Evolutionary conservation across 495 filamentous ascomycete genomes (phyloP).

Genomic region (Podospora comata): DNA sequence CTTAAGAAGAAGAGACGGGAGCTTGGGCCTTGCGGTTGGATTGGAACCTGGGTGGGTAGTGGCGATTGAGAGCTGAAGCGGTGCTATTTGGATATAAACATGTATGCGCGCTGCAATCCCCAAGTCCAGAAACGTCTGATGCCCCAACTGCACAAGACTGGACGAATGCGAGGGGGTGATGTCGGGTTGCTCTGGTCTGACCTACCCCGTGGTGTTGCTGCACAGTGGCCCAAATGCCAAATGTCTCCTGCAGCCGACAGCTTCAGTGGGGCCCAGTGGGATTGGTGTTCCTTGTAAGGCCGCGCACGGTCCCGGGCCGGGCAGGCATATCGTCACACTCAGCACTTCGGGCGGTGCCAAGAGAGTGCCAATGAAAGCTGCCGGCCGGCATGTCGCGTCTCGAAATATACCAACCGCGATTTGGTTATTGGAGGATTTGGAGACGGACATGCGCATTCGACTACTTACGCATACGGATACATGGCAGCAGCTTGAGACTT

Average conservation of each 20-base stretch:
- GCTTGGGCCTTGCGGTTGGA: constrained; percentile 8
- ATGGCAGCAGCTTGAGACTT: too few relatives aligned
- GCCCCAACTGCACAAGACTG: not conserved
- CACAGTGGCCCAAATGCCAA: not conserved
- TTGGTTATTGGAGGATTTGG: not conserved
- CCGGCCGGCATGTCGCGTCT: not conserved
- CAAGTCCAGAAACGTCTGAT: not conserved
- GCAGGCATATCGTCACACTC: too few relatives aligned
- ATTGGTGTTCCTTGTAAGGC: not conserved
- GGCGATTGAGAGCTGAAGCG: not conserved
- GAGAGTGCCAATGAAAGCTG: not conserved
- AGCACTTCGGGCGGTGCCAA: not conserved
- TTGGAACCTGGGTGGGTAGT: not conserved
- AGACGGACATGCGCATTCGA: not conserved
- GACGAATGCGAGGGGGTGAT: not conserved
- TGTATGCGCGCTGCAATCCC: not conserved
- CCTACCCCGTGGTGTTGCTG: not conserved
- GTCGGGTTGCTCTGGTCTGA: not conserved
- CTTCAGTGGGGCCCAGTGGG: not conserved
- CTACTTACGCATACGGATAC: not conserved
- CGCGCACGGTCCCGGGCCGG: too few relatives aligned
- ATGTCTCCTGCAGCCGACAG: not conserved
- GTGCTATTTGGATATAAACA: too few relatives aligned
- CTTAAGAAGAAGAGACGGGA: not conserved
- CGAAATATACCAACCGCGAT: not conserved